Percentiles rank a stretch among this genome's conserved stretches.
phyloP scores from a whole-genome alignment of 176 grass and related monocot species.

The Thinopyrum elongatum region DNA sequence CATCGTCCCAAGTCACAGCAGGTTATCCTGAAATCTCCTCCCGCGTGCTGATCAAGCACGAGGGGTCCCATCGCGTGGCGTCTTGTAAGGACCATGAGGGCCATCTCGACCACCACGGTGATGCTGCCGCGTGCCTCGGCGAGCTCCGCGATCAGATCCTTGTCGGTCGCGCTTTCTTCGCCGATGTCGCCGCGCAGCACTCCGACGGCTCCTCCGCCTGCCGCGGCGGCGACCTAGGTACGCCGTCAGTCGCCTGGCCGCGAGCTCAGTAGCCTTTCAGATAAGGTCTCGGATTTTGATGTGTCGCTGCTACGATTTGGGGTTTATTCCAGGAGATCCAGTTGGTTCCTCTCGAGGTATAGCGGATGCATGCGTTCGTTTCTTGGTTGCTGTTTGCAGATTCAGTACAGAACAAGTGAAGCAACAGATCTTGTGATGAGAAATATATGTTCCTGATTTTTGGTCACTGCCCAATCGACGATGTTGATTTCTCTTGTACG shows the following conservation, averaged over 20 bases:
- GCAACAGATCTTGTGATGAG: not conserved
- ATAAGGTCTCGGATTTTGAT: not conserved
- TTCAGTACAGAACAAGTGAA: not conserved
- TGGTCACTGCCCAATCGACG: too few relatives aligned
- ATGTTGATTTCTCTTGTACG: too few relatives aligned
- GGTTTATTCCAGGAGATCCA: not conserved
- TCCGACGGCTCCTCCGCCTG: conserved; percentile 73
- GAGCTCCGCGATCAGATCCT: conserved; percentile 53
- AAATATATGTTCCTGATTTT: not conserved
- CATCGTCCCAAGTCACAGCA: too few relatives aligned
- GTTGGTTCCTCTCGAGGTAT: not conserved
- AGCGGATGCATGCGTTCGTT: not conserved
- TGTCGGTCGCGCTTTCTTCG: conserved; percentile 37
- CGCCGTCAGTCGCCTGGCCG: not conserved
- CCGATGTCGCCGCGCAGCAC: conserved; percentile 51
- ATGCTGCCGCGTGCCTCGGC: conserved; percentile 40
- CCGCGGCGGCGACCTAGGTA: conserved; percentile 66
- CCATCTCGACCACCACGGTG: conserved; percentile 45
- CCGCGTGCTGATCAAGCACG: conserved; percentile 78
- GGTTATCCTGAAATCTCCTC: not conserved
- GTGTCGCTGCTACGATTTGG: not conserved
- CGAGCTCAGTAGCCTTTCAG: not conserved
- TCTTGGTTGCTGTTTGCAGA: not conserved
- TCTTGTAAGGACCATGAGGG: conserved; percentile 73
- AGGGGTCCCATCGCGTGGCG: conserved; percentile 67